Percentiles rank a stretch among this genome's conserved stretches.
Conservation (phyloP, 2,329 filamentous ascomycete genomes). For the Anthostomella pinea region DNA sequence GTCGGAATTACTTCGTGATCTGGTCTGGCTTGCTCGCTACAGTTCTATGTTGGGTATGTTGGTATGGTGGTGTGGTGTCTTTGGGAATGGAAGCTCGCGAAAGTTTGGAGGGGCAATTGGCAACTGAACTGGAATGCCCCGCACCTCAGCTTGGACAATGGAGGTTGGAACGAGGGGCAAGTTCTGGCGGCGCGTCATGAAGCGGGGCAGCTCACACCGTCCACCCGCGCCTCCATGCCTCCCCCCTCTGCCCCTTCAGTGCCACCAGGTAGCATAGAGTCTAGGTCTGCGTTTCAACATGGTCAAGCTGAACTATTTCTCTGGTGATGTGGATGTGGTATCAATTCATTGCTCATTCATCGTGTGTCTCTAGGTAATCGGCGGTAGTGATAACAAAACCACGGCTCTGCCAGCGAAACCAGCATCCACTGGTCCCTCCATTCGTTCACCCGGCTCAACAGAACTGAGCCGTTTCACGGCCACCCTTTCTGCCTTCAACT, state of each 20-base stretch:
- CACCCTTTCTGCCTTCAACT: too few relatives aligned
- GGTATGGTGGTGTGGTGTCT: constrained; percentile 11
- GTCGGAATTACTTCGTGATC: too few relatives aligned
- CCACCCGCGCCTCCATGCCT: too few relatives aligned
- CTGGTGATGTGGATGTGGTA: too few relatives aligned
- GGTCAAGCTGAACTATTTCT: too few relatives aligned
- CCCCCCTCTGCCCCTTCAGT: too few relatives aligned
- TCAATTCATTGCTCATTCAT: not conserved
- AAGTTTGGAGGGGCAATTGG: constrained; percentile 33
- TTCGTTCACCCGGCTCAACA: too few relatives aligned
- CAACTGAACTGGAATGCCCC: constrained; percentile 14
- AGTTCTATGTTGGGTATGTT: constrained; percentile 5
- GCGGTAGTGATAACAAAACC: not conserved
- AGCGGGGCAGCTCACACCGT: constrained; percentile 2
- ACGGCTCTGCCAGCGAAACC: not conserved
- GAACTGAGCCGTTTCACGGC: too few relatives aligned
- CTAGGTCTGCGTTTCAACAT: too few relatives aligned
- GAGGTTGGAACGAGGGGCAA: constrained; percentile 11
- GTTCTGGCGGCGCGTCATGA: not conserved
- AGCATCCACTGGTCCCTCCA: too few relatives aligned
- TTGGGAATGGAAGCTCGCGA: constrained; percentile 30
- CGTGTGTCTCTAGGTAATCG: not conserved
- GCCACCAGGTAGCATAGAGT: too few relatives aligned
- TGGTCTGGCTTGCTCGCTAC: constrained; percentile 3
- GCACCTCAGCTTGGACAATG: too few relatives aligned